Evolutionary conservation across 768 basidiomycete species (phyloP), one percentile per base, ranked within the genome.

Genomic region (Mycena albidolilacea): DNA sequence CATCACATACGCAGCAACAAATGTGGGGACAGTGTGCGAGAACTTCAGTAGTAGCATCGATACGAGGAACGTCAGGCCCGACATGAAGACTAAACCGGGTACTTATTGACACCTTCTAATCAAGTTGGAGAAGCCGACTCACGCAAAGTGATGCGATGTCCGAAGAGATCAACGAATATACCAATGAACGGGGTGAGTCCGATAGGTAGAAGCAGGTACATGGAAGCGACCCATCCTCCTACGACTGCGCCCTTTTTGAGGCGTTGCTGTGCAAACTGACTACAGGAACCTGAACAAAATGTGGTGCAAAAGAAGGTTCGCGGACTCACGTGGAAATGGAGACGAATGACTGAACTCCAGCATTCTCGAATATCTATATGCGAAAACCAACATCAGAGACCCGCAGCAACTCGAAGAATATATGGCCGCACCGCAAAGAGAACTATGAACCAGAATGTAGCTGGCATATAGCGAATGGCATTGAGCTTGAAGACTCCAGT

Each of bases 181-280:
- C 85, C 84, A 50, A 84, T 65, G 78, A 85, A 84, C 39, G 85
- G 85, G 5, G 84, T 85, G 69, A 85, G 70, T 59, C 81, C 81
- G 8, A 81, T 81, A 1, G 85, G 85, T 9, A 85, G 80, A 52
- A 85, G 77, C 50, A 85, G 76, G 76, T 85, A 85, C 78, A 85
- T 83, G 71, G 82, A 84, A 5, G 84, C 84, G 12, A 85, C 85
- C 85, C 85, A 85, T 69, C 85, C 84, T n/a, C 84, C 84, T 43
- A 85, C 80, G 65, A 85, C 81, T 35, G 85, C 85, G 57, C 84
- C 84, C 75, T 84, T 83, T 76, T 83, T 77, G 39, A 85, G 77
- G 7, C 85, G 80, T 72, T 85, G 84, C 72, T 85, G 84, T 11
- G 83, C 82, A 64, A 84, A 83, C 81, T 85, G 84, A 21, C 85